phyloP scores from a whole-genome alignment of 1,139 yeast genomes.

The Candida sanyaensis region DNA sequence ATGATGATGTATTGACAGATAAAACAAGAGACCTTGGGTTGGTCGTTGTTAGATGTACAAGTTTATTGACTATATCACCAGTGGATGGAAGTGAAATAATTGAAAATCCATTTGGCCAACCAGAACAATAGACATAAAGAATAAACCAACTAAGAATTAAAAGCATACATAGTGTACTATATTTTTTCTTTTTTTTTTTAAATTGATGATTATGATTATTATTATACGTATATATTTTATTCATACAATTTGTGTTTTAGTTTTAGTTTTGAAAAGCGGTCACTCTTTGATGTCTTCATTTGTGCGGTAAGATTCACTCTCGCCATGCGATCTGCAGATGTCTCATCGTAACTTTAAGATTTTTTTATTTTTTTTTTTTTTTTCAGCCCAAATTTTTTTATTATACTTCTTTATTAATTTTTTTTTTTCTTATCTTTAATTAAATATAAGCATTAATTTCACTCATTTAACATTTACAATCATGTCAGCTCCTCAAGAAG shows the following conservation, averaged over 20 bases:
- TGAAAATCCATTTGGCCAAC: slow-evolving; percentile 61
- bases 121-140: slow-evolving; percentile 15
- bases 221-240: too few relatives aligned
- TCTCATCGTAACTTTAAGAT: slow-evolving; percentile 1
- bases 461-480: background rate
- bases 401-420: background rate
- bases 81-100: slow-evolving; percentile 80
- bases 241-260: background rate
- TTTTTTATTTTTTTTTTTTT: too few relatives aligned
- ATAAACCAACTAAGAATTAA: background rate
- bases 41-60: slow-evolving; percentile 87
- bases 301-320: background rate
- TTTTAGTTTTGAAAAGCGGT: too few relatives aligned
- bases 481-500: slow-evolving; percentile 27
- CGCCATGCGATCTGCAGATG: background rate
- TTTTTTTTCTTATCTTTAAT: background rate
- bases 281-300: too few relatives aligned
- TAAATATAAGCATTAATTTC: background rate
- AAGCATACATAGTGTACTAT: background rate
- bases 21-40: slow-evolving; percentile 68
- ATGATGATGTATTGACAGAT: slow-evolving; percentile 47
- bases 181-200: background rate
- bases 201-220: background rate
- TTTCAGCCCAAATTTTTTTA: background rate
- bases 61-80: slow-evolving; percentile 79